phyloP scores from a whole-genome alignment of 345 rosid genomes.

The Linum lewisii region DNA sequence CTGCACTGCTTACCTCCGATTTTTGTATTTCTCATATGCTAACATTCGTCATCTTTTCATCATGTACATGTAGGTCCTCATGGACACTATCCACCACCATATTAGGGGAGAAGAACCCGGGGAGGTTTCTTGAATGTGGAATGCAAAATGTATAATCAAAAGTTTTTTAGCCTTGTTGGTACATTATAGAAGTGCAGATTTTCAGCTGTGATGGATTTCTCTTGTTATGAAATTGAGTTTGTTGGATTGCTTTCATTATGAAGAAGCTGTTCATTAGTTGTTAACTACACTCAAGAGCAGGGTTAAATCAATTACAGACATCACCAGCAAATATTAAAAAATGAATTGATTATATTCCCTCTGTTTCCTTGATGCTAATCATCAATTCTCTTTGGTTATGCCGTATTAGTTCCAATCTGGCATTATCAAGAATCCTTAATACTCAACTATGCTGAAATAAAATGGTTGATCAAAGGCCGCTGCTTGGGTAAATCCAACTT shows the following conservation, averaged over 20 bases:
- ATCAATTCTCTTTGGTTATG: too few relatives aligned
- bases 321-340: too few relatives aligned
- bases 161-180: neutral
- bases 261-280: neutral
- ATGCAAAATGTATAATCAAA: neutral
- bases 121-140: neutral
- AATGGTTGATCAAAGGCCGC: too few relatives aligned
- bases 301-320: neutral
- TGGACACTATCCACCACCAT: conserved; percentile 46
- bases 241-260: neutral
- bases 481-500: too few relatives aligned
- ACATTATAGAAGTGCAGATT: neutral
- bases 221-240: neutral
- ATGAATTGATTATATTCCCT: too few relatives aligned
- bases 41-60: neutral
- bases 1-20: neutral
- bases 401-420: too few relatives aligned
- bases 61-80: conserved; percentile 40
- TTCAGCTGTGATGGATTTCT: neutral
- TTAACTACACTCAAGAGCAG: neutral
- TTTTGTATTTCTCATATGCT: neutral
- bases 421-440: too few relatives aligned
- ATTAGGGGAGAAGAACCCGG: conserved; percentile 19
- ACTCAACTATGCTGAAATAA: too few relatives aligned
- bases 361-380: too few relatives aligned